Percentiles rank a stretch among this genome's conserved stretches.
phyloP scores from a whole-genome alignment of 768 basidiomycete species.

The Boletellus ananas region DNA sequence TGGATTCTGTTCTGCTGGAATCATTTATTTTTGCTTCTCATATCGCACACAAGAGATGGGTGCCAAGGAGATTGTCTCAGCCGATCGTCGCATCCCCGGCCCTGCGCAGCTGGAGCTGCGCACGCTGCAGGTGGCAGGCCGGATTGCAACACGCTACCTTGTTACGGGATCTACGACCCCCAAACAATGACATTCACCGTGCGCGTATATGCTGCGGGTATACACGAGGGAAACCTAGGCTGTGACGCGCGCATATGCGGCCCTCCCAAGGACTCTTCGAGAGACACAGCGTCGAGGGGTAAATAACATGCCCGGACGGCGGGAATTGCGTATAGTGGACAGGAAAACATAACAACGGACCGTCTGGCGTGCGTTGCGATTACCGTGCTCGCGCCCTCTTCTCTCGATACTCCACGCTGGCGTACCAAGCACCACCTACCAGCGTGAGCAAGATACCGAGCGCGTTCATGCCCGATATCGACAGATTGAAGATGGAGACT shows the following conservation, averaged over 20 bases:
- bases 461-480: slow-evolving; percentile 75
- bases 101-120: too few relatives aligned
- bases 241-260: not conserved
- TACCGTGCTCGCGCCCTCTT: slow-evolving; percentile 29
- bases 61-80: too few relatives aligned
- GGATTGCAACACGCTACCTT: too few relatives aligned
- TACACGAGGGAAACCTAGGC: not conserved
- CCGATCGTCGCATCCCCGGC: too few relatives aligned
- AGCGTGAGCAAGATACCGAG: slow-evolving; percentile 84
- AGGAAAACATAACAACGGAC: not conserved
- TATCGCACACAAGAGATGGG: too few relatives aligned
- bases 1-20: too few relatives aligned
- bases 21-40: too few relatives aligned
- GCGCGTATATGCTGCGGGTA: not conserved
- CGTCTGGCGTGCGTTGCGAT: not conserved
- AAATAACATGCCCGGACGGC: not conserved
- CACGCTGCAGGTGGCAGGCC: too few relatives aligned
- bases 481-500: slow-evolving; percentile 78
- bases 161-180: too few relatives aligned
- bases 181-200: not conserved
- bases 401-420: slow-evolving; percentile 59
- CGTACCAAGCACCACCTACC: slow-evolving; percentile 81
- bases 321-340: not conserved
- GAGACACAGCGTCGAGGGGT: not conserved
- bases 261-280: not conserved